phyloP scores from a whole-genome alignment of 257 asterid genomes.

The Solanum gandarillasii region DNA sequence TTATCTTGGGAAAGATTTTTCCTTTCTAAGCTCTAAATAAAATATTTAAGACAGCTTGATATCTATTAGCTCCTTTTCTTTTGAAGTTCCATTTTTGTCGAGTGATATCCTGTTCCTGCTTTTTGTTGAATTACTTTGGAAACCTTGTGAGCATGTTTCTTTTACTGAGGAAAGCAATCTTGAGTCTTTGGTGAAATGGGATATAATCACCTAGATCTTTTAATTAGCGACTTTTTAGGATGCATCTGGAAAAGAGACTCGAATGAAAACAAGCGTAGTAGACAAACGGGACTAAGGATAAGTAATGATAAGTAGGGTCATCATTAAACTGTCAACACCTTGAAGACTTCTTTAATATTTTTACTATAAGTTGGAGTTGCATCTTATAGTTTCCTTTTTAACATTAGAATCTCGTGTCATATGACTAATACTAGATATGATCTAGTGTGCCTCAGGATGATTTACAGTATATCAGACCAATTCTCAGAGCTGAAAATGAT shows the following conservation, averaged over 20 bases:
- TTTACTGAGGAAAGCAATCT: background rate
- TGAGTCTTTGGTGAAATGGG: background rate
- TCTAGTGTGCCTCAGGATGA: constrained; percentile 99
- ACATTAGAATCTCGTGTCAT: constrained; percentile 15
- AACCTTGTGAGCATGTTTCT: background rate
- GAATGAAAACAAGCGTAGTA: background rate
- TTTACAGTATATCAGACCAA: constrained; percentile 96
- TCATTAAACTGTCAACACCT: background rate
- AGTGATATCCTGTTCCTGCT: background rate
- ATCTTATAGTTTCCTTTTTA: constrained; percentile 1
- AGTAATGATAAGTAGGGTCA: background rate
- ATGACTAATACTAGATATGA: constrained; percentile 50
- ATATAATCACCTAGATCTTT: background rate
- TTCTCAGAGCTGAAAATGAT: constrained; percentile 95
- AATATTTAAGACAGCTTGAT: background rate
- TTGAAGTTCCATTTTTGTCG: background rate
- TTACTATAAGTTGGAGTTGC: constrained; percentile 15
- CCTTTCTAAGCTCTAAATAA: background rate
- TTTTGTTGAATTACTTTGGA: background rate
- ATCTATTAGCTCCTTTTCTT: background rate
- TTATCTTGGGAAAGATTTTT: background rate
- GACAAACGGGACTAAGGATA: background rate
- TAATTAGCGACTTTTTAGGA: background rate
- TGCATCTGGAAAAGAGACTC: background rate
- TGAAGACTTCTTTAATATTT: background rate